phyloP scores from a whole-genome alignment of 129 eudicot species.

The Apium graveolens region DNA sequence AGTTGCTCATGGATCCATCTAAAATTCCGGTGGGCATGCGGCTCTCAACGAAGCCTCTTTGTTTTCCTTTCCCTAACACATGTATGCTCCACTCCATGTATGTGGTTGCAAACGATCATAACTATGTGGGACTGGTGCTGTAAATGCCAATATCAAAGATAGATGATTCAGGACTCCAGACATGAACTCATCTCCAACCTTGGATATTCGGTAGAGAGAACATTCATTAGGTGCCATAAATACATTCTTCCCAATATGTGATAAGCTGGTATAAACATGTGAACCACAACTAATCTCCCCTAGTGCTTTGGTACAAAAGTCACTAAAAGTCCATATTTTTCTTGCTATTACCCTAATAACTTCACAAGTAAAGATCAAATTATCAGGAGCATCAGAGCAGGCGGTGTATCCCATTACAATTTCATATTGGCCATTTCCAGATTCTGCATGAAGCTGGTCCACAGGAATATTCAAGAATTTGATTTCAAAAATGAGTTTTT shows the following conservation, averaged over 20 bases:
- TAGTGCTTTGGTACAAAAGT: constrained; percentile 88
- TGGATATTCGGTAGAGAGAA: constrained; percentile 65
- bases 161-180: constrained; percentile 90
- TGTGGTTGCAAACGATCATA: constrained; percentile 95
- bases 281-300: constrained; percentile 94
- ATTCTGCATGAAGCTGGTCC: constrained; percentile 95
- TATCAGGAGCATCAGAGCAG: constrained; percentile 74
- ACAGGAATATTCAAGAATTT: too few relatives aligned
- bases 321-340: constrained; percentile 79
- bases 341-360: constrained; percentile 76
- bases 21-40: constrained; percentile 92
- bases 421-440: constrained; percentile 92
- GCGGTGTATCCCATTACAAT: constrained; percentile 59
- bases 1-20: constrained; percentile 83
- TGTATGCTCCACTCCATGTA: constrained; percentile 97
- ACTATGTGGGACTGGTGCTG: constrained; percentile 93
- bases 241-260: constrained; percentile 67
- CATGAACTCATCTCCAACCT: constrained; percentile 82
- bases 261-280: constrained; percentile 89
- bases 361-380: constrained; percentile 76
- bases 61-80: constrained; percentile 95
- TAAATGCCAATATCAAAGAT: constrained; percentile 88
- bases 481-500: constrained; percentile 90
- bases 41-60: constrained; percentile 90
- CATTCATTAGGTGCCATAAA: constrained; percentile 59